Conservation (phyloP, 495 filamentous ascomycete species). For the Penicillium odoratum region DNA sequence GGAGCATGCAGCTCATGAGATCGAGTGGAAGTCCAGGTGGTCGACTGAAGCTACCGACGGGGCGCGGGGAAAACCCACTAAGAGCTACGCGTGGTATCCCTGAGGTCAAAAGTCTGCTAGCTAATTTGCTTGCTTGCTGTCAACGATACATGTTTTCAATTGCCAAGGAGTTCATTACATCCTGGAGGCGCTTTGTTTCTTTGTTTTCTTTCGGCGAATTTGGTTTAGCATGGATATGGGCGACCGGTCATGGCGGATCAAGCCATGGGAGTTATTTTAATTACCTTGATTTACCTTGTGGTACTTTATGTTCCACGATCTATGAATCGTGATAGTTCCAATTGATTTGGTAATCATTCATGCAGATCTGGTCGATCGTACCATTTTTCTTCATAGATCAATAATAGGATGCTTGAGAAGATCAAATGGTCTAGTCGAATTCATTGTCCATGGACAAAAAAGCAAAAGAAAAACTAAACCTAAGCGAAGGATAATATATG, state of each 20-base stretch:
- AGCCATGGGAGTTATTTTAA: conserved; percentile 10
- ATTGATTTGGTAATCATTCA: background rate
- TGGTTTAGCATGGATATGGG: conserved; percentile 20
- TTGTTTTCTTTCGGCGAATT: conserved; percentile 12
- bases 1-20: conserved; percentile 59
- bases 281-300: conserved; percentile 4
- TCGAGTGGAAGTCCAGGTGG: conserved; percentile 73
- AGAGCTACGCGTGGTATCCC: conserved; percentile 53
- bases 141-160: background rate
- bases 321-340: background rate
- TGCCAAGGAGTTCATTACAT: conserved; percentile 2
- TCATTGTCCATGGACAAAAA: conserved; percentile 7
- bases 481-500: background rate
- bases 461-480: conserved; percentile 1
- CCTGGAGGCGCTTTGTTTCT: conserved; percentile 6
- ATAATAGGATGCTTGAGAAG: background rate
- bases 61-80: conserved; percentile 46
- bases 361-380: no score
- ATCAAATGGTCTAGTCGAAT: conserved; percentile 4
- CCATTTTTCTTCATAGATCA: background rate
- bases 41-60: conserved; percentile 57
- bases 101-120: conserved; percentile 16
- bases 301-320: background rate
- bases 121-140: background rate
- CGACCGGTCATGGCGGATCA: conserved; percentile 14